These are phyloP conservation scores for Ophiostoma populinum DNA, from an alignment of 2,329 filamentous ascomycete species.

Conservation along the genomic window DNA sequence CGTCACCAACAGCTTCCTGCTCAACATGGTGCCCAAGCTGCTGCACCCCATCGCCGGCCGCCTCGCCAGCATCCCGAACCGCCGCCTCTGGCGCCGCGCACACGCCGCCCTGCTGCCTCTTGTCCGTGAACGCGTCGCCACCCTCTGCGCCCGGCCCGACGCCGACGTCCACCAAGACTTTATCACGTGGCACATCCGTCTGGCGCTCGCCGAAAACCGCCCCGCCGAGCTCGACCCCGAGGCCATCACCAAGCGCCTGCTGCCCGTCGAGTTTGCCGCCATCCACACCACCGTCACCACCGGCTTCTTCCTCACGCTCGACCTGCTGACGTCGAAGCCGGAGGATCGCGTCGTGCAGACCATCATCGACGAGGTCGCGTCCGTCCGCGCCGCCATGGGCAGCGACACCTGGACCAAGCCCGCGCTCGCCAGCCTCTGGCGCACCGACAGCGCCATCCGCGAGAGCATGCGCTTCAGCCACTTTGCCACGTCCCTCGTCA, in stretches of 20 bases:
- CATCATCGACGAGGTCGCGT: conserved; percentile 25
- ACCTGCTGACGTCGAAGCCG: conserved; percentile 25
- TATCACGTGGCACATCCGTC: conserved; percentile 37
- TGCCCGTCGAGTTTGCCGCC: conserved; percentile 40
- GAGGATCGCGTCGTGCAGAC: conserved; percentile 19
- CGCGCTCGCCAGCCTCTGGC: conserved; percentile 24
- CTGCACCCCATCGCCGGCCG: conserved; percentile 32
- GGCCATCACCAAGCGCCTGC: conserved; percentile 30
- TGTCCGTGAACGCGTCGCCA: conserved; percentile 30
- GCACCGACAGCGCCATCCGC: conserved; percentile 33
- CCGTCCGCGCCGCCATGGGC: conserved; percentile 12
- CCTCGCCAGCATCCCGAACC: conserved; percentile 26
- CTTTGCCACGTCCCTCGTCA: conserved; percentile 27
- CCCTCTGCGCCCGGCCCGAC: conserved; percentile 19
- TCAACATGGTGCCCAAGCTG: conserved; percentile 28
- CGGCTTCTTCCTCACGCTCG: conserved; percentile 27
- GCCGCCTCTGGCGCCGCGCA: conserved; percentile 27
- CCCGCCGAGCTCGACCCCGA: conserved; percentile 26
- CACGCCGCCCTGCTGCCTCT: conserved; percentile 26
- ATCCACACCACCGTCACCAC: conserved; percentile 41
- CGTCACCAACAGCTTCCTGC: conserved; percentile 25
- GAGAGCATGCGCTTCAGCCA: conserved; percentile 33
- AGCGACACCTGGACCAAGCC: conserved; percentile 28
- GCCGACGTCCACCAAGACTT: conserved; percentile 34
- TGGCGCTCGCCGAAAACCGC: conserved; percentile 27